Base-by-base conservation (phyloP, 2,329 filamentous ascomycete genomes). In the Zasmidium citrigriseum region DNA sequence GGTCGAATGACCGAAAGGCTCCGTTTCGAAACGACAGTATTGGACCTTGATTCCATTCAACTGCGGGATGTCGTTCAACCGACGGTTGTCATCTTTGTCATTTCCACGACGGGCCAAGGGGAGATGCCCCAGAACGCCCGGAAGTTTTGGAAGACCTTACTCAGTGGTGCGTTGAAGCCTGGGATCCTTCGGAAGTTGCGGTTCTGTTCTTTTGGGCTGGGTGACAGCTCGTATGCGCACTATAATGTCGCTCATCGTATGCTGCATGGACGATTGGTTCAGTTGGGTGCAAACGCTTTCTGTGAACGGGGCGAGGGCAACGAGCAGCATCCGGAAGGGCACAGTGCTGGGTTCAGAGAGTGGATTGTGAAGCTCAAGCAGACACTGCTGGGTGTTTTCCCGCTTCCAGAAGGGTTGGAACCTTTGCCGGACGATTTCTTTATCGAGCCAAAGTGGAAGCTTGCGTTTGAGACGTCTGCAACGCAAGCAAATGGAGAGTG, bases 171-270 rank as follows among this genome's bases (percentile, higher is more conserved):
- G 66, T 82, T 99, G 24, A 85, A 88, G 12, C 81, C 86, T 2
- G 85, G 83, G 16, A 93, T 88, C 67, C 78, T 99, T 41, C 72
- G 79, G 38, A 81, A 83, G 29, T 78, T 96, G 61, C 82, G 79
- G 1, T 98, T 96, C 75, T 88, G 90, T 2, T 89, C 88, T 0
- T 96, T 98, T 79, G 95, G 95, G 0, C 82, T 98, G 1, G 95
- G 95, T 0, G 95, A 99, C 75, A 96, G 90, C 70, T 96, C 93
- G 1, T 99, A 99, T 80, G 83, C 89, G 56, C 93, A 96, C 88
- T 95, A 79, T 64, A 99, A 99, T 77, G 96, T 91, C 86, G 92
- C 93, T 18, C 89, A 90, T 47, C 85, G 92, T 51, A 96, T 97
- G 75, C 80, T 99, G 47, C 86, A 92, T 68, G 93, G 92, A 67